Evolutionary conservation across 805 yeast genomes (phyloP), one percentile per base, ranked within the genome.

Genomic region (Saturnispora ahearnii): DNA sequence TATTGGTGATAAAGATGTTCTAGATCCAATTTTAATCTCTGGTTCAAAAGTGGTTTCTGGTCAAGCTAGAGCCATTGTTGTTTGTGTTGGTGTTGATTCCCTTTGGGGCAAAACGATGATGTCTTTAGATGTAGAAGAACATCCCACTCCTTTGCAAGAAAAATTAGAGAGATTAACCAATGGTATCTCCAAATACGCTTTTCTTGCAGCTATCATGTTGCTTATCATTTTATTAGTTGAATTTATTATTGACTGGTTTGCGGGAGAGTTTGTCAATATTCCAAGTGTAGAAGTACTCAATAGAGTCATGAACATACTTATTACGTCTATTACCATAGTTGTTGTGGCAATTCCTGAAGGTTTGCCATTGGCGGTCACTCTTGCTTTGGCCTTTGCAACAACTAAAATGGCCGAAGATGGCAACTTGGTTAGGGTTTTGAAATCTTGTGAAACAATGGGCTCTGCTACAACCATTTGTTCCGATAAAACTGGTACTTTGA

Each of bases 281-380:
- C 64, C 78, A 0, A 68, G 87, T 6, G 78, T 96, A 7, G 78
- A 82, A 60, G 90, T 89, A 69, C 97, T 96, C 56, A 80, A 87
- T 49, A 77, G 76, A 56, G 90, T 90, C 58, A 72, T 93, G 70
- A 83, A 87, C 59, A 86, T 91, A 50, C 73, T 93, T 53, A 93
- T 93, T 60, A 87, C 93, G 24, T 84, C 98, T 1, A 85, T 93
- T 53, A 89, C 99, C 0, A 77, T 93, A 58, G 81, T 93, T 29
- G 99, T 91, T 13, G 99, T 93, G 46, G 99, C 99, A 0, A 96
- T 93, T n/a, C 99, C 99, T 3, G 99, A 93, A 69, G 99, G 99
- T 54, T 76, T 93, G 51, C 99, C 99, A 1, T 73, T 93, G 50
- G 99, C 99, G 2, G 99, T 93, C 15, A 93, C 99, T 1, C 73